Base-by-base conservation (phyloP, 306 rosid species). In the Fragaria ananassa region DNA sequence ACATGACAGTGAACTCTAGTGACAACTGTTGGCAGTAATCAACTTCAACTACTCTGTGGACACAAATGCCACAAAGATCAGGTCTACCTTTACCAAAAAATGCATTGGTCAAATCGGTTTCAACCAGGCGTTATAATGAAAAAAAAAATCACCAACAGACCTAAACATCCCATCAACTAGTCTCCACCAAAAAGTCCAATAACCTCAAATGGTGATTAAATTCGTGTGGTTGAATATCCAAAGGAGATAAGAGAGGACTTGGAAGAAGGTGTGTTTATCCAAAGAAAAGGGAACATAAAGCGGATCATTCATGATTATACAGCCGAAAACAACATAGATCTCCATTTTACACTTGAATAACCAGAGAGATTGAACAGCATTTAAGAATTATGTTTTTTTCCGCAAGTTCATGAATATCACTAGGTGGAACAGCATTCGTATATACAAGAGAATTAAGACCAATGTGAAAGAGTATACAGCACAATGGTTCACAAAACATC, bases 11-110 rank as follows among this genome's bases (percentile, higher is more conserved):
- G 17, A 42, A 44, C 51, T 42, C 18, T 10, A 42, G 49, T 42
- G 15, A 42, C 31, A 41, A 42, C 72, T 42, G 27, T n/a, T 42
- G 23, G 6, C 6, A 51, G 51, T 27, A 60, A 35, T 60, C 50
- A 71, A 71, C 47, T 37, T 34, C 18, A 5, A 21, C 11, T 10
- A 60, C 65, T 37, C 39, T 2, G 34, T 34, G 65, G 23, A 27
- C 47, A n/a, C 63, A 72, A 53, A 72, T 35, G 41, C 44, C 64
- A 29, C 61, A 57, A 57, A 23, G 12, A 25, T 58, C 74, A 49
- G 62, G 14, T 64, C 70, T 35, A 18, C 23, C 42, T 10, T 35
- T 18, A 71, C 31, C 63, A 53, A 47, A 51, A 34, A 53, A 18
- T 17, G 15, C 13, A 70, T 12, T 8, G 2, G 10, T n/a, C 2